Percentiles rank a stretch among this genome's conserved stretches.
phyloP scores from a whole-genome alignment of 352 stramenopile species.

The Phytophthora pistaciae region DNA sequence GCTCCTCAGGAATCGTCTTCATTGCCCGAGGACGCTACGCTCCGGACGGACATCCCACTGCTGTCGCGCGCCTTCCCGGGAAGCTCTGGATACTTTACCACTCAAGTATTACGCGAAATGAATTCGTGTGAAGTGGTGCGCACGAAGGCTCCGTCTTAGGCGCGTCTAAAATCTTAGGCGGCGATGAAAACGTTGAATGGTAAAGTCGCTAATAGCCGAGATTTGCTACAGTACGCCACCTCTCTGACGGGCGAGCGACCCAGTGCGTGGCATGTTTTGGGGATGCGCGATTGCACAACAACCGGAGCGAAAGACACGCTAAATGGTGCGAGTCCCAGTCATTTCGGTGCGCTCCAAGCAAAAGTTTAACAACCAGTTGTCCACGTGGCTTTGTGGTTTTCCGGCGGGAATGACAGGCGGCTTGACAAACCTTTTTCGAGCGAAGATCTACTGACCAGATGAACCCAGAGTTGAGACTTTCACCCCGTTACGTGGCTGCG shows the following conservation, averaged over 20 bases:
- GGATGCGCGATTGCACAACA: background rate
- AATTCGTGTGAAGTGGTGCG: background rate
- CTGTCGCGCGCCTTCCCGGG: background rate
- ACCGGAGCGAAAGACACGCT: background rate
- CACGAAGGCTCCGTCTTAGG: background rate
- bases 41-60: background rate
- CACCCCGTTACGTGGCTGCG: background rate
- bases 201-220: background rate
- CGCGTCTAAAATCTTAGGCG: background rate
- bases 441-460: constrained; percentile 2
- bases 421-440: background rate
- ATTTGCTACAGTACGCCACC: background rate
- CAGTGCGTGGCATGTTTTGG: background rate
- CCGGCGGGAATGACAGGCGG: background rate
- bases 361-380: background rate
- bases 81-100: background rate
- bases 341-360: background rate
- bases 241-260: background rate
- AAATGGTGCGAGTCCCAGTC: no score
- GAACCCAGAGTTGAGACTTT: background rate
- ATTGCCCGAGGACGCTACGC: background rate
- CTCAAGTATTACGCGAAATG: background rate
- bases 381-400: background rate
- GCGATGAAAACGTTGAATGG: background rate
- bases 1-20: background rate